Percentiles rank a stretch among this genome's conserved stretches.
Evolutionary conservation across 2,329 filamentous ascomycete species (phyloP).

Genomic region (Fusarium brachygibbosum): DNA sequence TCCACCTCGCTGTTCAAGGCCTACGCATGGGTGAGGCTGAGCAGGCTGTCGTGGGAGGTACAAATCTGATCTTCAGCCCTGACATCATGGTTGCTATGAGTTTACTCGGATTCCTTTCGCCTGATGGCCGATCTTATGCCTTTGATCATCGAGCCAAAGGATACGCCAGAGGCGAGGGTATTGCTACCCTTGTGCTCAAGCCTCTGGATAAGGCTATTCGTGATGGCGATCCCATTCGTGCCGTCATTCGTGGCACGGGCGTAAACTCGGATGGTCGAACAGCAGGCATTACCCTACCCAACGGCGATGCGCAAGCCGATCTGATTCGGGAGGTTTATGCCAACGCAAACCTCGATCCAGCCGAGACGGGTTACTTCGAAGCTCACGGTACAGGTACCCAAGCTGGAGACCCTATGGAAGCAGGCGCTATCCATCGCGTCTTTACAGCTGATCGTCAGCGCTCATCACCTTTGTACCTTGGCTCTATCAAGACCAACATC

Average conservation of each 20-base stretch:
- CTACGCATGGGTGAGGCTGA: slow-evolving; percentile 13
- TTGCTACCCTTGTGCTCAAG: slow-evolving; percentile 17
- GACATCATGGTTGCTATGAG: slow-evolving; percentile 19
- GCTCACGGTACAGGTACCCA: slow-evolving; percentile 11
- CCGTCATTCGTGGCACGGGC: slow-evolving; percentile 3
- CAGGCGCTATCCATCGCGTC: neutral
- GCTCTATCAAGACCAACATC: slow-evolving; percentile 6
- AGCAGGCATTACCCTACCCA: neutral
- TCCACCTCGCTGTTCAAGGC: slow-evolving; percentile 15
- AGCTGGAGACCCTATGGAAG: slow-evolving; percentile 10
- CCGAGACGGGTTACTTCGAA: slow-evolving; percentile 6
- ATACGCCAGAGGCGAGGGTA: slow-evolving; percentile 20
- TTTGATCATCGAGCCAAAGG: slow-evolving; percentile 22
- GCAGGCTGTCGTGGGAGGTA: slow-evolving; percentile 7
- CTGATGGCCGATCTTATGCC: neutral
- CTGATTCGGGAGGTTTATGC: slow-evolving; percentile 1
- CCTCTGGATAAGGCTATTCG: neutral
- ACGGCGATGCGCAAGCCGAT: neutral
- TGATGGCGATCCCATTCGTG: slow-evolving; percentile 7
- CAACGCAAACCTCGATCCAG: neutral
- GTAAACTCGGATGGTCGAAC: slow-evolving; percentile 8
- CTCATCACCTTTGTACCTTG: neutral
- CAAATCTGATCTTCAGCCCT: slow-evolving; percentile 13
- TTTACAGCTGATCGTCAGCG: slow-evolving; percentile 1
- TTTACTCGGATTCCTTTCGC: neutral